Conservation (phyloP, 345 rosid species). For the Psidium friedrichsthalianum region DNA sequence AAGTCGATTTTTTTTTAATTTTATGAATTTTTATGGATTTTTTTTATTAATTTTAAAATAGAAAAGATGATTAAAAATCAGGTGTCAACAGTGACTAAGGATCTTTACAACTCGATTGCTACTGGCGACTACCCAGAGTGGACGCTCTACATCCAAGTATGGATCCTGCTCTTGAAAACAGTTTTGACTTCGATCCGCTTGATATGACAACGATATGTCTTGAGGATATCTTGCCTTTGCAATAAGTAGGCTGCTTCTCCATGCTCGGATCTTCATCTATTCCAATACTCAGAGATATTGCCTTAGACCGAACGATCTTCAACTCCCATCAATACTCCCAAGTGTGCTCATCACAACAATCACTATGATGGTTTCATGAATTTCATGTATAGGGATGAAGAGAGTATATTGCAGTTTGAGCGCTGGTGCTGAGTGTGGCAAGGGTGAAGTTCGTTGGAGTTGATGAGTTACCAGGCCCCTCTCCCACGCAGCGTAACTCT, state of each 20-base stretch:
- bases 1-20: too few relatives aligned
- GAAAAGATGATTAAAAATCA: too few relatives aligned
- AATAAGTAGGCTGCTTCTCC: conserved; percentile 68
- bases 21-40: too few relatives aligned
- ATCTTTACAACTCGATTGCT: conserved; percentile 80
- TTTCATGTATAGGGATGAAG: too few relatives aligned
- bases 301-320: too few relatives aligned
- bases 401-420: conserved; percentile 9
- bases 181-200: conserved; percentile 81
- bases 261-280: too few relatives aligned
- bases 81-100: too few relatives aligned
- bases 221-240: conserved; percentile 81
- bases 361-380: too few relatives aligned
- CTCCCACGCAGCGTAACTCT: conserved; percentile 86
- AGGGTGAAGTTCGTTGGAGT: conserved; percentile 94
- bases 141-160: conserved; percentile 70
- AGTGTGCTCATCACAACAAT: too few relatives aligned
- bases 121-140: conserved; percentile 90
- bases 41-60: too few relatives aligned
- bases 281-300: too few relatives aligned
- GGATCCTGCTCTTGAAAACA: conserved; percentile 74
- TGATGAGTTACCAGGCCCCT: conserved; percentile 87
- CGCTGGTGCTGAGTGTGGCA: conserved; percentile 96
- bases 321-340: too few relatives aligned
- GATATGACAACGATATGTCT: conserved; percentile 98